Conservation (phyloP, 2,329 filamentous ascomycete genomes). For the Aphanocladium album region DNA sequence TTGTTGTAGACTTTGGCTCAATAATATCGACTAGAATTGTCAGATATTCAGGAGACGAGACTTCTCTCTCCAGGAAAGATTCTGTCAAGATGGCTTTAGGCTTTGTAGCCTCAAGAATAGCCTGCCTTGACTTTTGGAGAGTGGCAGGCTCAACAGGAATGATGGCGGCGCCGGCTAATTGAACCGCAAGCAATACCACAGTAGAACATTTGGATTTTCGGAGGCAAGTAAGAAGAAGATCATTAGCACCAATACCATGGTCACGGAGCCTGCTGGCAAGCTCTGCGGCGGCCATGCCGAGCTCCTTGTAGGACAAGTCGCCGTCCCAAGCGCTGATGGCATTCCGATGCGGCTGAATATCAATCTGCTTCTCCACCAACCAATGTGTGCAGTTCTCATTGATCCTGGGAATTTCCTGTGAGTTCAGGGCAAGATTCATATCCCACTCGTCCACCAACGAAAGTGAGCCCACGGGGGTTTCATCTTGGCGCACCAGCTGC, state of each 20-base stretch:
- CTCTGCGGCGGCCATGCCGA: background rate
- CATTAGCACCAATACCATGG: background rate
- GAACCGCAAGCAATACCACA: background rate
- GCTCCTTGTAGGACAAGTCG: slow-evolving; percentile 5
- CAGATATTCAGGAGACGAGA: background rate
- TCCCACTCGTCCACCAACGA: background rate
- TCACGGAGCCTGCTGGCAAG: background rate
- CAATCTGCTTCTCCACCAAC: slow-evolving; percentile 1
- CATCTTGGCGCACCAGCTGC: background rate
- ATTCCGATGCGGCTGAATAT: background rate
- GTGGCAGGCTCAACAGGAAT: background rate
- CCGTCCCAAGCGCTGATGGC: slow-evolving; percentile 9
- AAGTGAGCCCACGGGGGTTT: background rate
- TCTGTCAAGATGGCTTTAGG: background rate
- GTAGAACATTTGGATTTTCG: background rate
- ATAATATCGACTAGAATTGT: background rate
- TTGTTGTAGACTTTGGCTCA: background rate
- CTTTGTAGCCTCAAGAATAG: background rate
- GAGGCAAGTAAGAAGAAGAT: background rate
- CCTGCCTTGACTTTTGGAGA: background rate
- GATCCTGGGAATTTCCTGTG: background rate
- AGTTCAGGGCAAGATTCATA: background rate
- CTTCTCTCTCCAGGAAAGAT: background rate
- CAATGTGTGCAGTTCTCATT: background rate
- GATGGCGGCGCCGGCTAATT: background rate